Conservation (phyloP, 352 stramenopile species). For the Phytopythium ostracodes region DNA sequence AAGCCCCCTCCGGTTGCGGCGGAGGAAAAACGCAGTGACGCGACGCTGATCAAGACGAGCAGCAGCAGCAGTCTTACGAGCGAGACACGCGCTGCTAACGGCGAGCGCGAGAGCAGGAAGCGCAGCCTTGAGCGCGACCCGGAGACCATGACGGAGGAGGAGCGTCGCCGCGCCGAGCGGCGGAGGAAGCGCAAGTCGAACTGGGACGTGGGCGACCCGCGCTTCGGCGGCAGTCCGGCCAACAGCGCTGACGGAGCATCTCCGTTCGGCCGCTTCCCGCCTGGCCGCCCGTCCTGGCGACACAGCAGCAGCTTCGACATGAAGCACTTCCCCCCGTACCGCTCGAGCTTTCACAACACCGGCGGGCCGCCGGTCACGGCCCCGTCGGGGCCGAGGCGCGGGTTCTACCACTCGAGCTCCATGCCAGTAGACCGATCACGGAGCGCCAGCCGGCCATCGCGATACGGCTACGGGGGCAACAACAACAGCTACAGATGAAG, state of each 20-base stretch:
- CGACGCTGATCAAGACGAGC: conserved; percentile 18
- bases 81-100: conserved; percentile 2
- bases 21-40: conserved; percentile 11
- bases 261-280: conserved; percentile 53
- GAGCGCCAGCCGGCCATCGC: conserved; percentile 37
- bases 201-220: conserved; percentile 81
- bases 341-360: conserved; percentile 41
- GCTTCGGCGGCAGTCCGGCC: conserved; percentile 29
- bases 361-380: conserved; percentile 1
- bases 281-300: conserved; percentile 46
- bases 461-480: conserved; percentile 26
- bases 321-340: conserved; percentile 35
- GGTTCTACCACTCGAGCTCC: conserved; percentile 47
- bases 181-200: conserved; percentile 71
- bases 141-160: conserved; percentile 43
- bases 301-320: conserved; percentile 65
- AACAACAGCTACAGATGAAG: conserved; percentile 6
- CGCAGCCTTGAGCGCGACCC: conserved; percentile 31
- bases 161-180: conserved; percentile 54
- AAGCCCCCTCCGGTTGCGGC: conserved; percentile 7
- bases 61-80: conserved; percentile 18
- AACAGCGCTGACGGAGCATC: conserved; percentile 23
- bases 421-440: conserved; percentile 51
- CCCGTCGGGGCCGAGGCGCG: conserved; percentile 17
- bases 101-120: conserved; percentile 26